These are phyloP conservation scores for Cystobasidium sp. DNA, from an alignment of 1,284 basidiomycete species.

Conservation along the genomic window DNA sequence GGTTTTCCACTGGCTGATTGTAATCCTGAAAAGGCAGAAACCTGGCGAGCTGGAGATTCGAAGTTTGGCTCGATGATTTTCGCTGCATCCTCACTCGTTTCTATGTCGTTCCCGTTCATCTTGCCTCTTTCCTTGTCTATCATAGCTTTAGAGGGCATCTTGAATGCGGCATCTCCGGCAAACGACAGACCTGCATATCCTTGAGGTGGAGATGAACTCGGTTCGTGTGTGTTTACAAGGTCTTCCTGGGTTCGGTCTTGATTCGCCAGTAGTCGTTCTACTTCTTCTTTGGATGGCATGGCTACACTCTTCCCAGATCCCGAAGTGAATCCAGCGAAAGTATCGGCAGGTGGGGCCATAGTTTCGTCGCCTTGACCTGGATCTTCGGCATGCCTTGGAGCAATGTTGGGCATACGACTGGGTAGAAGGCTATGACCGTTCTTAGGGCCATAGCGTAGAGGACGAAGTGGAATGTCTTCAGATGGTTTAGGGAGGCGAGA, in stretches of 20 bases:
- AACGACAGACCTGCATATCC: slow-evolving; percentile 19
- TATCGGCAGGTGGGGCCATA: not conserved
- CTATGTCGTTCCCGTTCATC: not conserved
- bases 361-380: not conserved
- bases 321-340: slow-evolving; percentile 17
- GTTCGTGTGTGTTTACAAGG: not conserved
- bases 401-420: slow-evolving; percentile 3
- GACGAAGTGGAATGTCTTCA: slow-evolving; percentile 12
- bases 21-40: not conserved
- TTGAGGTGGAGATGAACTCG: slow-evolving; percentile 14
- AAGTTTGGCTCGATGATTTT: not conserved
- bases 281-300: slow-evolving; percentile 27
- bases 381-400: slow-evolving; percentile 1
- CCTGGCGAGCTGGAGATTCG: not conserved
- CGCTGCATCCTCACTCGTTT: not conserved
- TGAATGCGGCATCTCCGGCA: slow-evolving; percentile 26
- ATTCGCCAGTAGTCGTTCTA: not conserved
- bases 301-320: slow-evolving; percentile 14
- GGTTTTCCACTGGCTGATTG: slow-evolving; percentile 23
- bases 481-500: not conserved
- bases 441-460: slow-evolving; percentile 35
- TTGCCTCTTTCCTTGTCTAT: slow-evolving; percentile 11
- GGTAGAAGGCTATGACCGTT: slow-evolving; percentile 20
- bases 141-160: slow-evolving; percentile 25
- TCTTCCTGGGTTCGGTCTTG: slow-evolving; percentile 2